Evolutionary conservation across 2,329 filamentous ascomycete species (phyloP), one percentile per base, ranked within the genome.

Genomic region (Samsoniella hepiali): DNA sequence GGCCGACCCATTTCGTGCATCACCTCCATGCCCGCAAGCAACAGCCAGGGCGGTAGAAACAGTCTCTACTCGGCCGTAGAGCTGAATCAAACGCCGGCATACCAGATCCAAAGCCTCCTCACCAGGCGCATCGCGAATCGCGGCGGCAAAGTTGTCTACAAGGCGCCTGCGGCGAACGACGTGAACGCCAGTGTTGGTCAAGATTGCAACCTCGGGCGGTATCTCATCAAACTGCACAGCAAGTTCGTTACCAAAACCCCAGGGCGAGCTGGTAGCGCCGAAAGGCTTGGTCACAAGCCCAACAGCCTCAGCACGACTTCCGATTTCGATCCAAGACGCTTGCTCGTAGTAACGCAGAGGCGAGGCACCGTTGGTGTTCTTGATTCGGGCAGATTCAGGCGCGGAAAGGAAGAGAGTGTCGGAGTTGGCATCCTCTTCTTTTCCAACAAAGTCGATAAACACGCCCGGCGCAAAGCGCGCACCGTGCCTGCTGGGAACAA

Each of bases 191-290:
- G 87, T 92, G 69, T 95, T 96, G 38, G 95, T 98, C 61, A 99
- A 82, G 54, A 99, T 87, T 1, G 94, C 95, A 67, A 98, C 88
- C 72, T 99, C 94, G 58, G 89, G 87, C 0, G 90, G 84, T 0
- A 88, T 81, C 65, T 91, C 84, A 71, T 99, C 95, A 69, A 95
- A 99, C 70, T 99, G 96, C n/a, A 96, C 90, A 1, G 95, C 92
- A 63, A 98, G 81, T 76, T 99, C 95, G 69, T 99, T 99, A 11
- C 94, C 93, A 70, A 97, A 98, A 0, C 93, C 94, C 29, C 87
- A 73, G 0, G 91, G 90, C 32, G 86, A 84, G 11, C 78, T 78
- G 0, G 87, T 83, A 10, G 90, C 90, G 17, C 87, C 83, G 69
- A 93, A 94, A 0, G 90, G 85, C 56, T 84, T 83, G 1, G 89